Evolutionary conservation across 768 basidiomycete genomes (phyloP), one percentile per base, ranked within the genome.

Genomic region (Infundibulicybe gibba): DNA sequence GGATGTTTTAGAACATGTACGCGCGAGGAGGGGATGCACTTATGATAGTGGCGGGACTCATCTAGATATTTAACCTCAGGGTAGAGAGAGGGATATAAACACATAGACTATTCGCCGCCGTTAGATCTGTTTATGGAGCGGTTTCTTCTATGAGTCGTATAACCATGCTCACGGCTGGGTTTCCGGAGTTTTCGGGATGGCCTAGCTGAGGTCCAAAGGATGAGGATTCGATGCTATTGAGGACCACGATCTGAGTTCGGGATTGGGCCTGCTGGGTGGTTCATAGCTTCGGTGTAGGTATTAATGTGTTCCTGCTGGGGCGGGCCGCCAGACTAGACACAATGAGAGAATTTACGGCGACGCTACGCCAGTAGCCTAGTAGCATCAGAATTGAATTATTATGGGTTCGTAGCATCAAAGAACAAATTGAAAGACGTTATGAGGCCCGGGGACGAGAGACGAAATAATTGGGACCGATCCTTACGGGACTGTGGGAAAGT

Each of bases 41-140:
- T 70, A 93, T 97, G 49, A 87, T 95, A 40, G 92, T 91, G 61
- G 58, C 95, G 97, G 14, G 90, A 90, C 58, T 90, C 93, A 60
- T 89, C 85, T 33, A 82, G 73, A 51, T 81, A 85, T 62, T 79
- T 87, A 51, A 72, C 66, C 41, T 73, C 19, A 20, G 34, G 38
- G 47, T 21, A 47, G n/a, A 41, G 48, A 47, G 42, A 56, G 58
- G 40, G 51, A 48, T 44, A 83, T 83, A 58, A 66, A 87, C 85
- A 78, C 79, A 71, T 80, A 78, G 49, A 79, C 74, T 52, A 81
- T 69, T 44, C 74, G 55, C 88, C 90, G 51, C 75, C 75, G 20
- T 90, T 71, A 1, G 87, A 87, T 83, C 89, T 83, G 57, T 87
- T 87, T 46, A 69, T 77, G 41, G 65, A 71, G 14, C 56, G 53